Evolutionary conservation across 345 rosid genomes (phyloP), one percentile per base, ranked within the genome.

Genomic region (Dipteronia sinensis): DNA sequence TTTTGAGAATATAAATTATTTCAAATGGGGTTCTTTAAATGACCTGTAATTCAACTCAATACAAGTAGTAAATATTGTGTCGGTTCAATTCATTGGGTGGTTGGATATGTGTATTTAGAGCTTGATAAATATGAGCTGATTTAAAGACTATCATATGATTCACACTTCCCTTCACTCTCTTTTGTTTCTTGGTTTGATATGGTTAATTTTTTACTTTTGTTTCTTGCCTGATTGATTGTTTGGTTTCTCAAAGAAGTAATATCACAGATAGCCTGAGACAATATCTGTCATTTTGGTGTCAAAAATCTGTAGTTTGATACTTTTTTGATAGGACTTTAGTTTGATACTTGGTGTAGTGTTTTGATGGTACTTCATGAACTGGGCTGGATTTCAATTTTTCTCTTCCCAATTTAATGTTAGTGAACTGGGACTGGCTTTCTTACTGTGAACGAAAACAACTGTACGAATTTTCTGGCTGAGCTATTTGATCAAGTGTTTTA

Each of bases 11-110:
- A 22, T 40, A 15, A 53, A 47, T 65, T 17, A 16, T 25, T 46
- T 46, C 4, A 63, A 75, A 22, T 31, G 63, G 58, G 73, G 49
- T 58, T 66, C 51, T 72, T 42, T 65, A 25, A 65, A 72, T 78
- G 25, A 55, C 63, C 13, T 71, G 55, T 64, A 78, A 44, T 66
- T 55, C 34, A 65, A 72, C 73, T 51, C 22, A 49, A 64, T 78
- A 10, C 76, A 42, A 16, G 72, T 20, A 55, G 76, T 72, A 64
- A 72, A 51, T 72, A 38, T 27, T 65, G 9, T 78, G 67, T 71
- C 76, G 81, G 76, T 65, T 73, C 67, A 78, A 65, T 79, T 73
- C 73, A 73, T 67, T 73, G 38, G 73, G 68, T 73, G 58, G 68
- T 72, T 78, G 80, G 71, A 51, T 77, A 72, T 42, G 31, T 73